Evolutionary conservation across 225 moss, liverwort and hornwort species (phyloP), one percentile per base, ranked within the genome.

Genomic region (Polytrichum formosum): DNA sequence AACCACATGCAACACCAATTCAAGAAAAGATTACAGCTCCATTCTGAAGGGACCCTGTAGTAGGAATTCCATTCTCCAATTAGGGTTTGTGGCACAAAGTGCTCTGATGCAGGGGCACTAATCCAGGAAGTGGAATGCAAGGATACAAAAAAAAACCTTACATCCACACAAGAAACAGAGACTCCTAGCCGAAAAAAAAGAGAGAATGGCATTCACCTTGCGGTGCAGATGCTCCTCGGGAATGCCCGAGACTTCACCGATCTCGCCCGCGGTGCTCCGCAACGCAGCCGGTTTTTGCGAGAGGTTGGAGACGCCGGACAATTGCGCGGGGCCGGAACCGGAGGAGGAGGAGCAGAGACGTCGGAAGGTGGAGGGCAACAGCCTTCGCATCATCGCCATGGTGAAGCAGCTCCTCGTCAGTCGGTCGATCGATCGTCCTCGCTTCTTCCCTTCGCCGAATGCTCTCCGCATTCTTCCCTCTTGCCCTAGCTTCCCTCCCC

Each of bases 131-230:
- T 37, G 13, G 37, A 37, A 10, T 37, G 2, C 2, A 37, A 37
- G 37, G 37, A 37, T 37, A 7, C 35, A 33, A 6, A 31, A 31
- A 33, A 33, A 33, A 33, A 2, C 37, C 37, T 46, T 16, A 46
- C 46, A 35, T 35, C 8, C 33, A 37, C 37, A 37, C 37, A 37
- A 37, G 7, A 33, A 33, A 37, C 10, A 10, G 37, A 46, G 13
- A 46, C 13, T 46, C 46, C 46, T 46, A 46, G 13, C 46, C 46
- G 3, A 46, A 16, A 16, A 0, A 46, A 3, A 46, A 46, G 9
- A 9, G 8, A 35, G 13, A 46, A 46, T 46, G 16, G 46, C 6
- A 22, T 78, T 72, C 68, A 85, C 88, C 85, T 85, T 85, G 18
- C 89, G 78, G 64, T 81, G 56, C 28, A 69, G 58, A 31, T 69